phyloP scores from a whole-genome alignment of 345 rosid genomes.

The Populus alba region DNA sequence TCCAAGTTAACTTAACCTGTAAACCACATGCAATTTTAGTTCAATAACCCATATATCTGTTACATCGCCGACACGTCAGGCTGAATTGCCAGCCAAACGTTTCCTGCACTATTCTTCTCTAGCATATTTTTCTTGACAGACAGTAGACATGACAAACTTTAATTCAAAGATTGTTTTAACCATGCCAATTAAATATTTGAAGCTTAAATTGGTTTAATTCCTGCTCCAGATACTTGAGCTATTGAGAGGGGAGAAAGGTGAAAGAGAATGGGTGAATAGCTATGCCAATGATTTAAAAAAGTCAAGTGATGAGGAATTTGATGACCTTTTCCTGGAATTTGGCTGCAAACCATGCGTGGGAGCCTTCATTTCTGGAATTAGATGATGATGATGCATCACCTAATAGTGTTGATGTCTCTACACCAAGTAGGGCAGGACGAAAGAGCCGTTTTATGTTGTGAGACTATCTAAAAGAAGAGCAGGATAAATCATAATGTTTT shows the following conservation, averaged over 20 bases:
- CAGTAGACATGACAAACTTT: background rate
- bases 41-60: background rate
- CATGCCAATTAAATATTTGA: background rate
- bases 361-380: background rate
- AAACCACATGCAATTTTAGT: background rate
- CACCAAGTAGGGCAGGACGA: background rate
- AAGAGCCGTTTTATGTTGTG: conserved; percentile 12
- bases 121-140: background rate
- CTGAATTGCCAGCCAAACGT: background rate
- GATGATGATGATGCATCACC: background rate
- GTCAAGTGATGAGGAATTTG: conserved; percentile 2
- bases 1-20: background rate
- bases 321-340: background rate
- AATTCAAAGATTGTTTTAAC: background rate
- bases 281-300: conserved; percentile 6
- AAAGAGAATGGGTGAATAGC: conserved; percentile 13
- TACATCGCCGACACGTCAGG: background rate
- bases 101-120: background rate
- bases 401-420: background rate
- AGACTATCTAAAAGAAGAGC: conserved; percentile 27
- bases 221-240: conserved; percentile 25
- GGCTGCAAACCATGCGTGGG: background rate
- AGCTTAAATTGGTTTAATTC: background rate
- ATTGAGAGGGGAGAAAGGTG: conserved; percentile 19
- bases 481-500: conserved; percentile 3